These are phyloP conservation scores for Coemansia sp. DNA, from an alignment of 192 early-diverging fungal genomes.

Conservation along the genomic window DNA sequence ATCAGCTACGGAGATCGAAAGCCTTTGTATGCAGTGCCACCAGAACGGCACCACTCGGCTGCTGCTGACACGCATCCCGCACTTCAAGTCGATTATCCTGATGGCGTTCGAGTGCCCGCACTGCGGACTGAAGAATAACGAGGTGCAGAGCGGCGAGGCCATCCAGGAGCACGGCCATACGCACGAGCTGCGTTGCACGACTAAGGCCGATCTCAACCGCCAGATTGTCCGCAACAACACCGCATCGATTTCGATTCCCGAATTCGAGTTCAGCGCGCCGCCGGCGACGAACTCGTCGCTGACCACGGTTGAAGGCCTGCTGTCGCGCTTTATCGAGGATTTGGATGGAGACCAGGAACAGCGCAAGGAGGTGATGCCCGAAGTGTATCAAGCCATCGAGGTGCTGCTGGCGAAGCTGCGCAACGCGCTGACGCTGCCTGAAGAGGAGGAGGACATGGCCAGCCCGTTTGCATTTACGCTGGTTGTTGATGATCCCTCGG, in stretches of 20 bases:
- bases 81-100: constrained; percentile 83
- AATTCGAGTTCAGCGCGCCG: constrained; percentile 89
- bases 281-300: constrained; percentile 71
- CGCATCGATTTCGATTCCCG: constrained; percentile 70
- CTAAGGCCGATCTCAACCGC: constrained; percentile 79
- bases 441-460: constrained; percentile 29
- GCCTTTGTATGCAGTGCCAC: constrained; percentile 85
- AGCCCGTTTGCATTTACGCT: constrained; percentile 61
- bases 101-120: constrained; percentile 86
- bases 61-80: constrained; percentile 85
- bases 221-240: constrained; percentile 87
- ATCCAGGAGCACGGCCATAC: constrained; percentile 78
- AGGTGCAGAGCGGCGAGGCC: constrained; percentile 79
- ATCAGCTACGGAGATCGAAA: constrained; percentile 81
- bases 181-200: constrained; percentile 59
- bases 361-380: constrained; percentile 64
- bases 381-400: constrained; percentile 73
- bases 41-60: constrained; percentile 84
- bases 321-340: constrained; percentile 76
- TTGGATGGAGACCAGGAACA: constrained; percentile 70
- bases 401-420: constrained; percentile 61
- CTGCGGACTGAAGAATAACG: constrained; percentile 86
- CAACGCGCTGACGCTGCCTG: constrained; percentile 46
- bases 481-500: constrained; percentile 82
- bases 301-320: constrained; percentile 88